A percentile compares a stretch with the other conserved stretches of the same genome.
phyloP scores from a whole-genome alignment of 1,284 basidiomycete genomes.

The Cystobasidium pallidum region DNA sequence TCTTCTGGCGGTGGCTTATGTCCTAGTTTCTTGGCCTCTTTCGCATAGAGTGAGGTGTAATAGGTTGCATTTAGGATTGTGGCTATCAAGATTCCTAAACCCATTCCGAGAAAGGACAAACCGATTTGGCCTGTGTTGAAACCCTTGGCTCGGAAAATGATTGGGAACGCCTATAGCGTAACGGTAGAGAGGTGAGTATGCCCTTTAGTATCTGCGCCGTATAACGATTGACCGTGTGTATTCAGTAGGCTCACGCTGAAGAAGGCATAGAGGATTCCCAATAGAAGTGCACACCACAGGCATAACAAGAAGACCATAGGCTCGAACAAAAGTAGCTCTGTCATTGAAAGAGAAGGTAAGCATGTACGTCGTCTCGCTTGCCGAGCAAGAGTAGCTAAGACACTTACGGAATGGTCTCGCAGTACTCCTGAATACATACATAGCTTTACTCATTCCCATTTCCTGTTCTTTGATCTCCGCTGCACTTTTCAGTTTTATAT shows the following conservation, averaged over 20 bases:
- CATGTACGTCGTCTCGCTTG: too few species aligned
- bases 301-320: constrained; percentile 74
- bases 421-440: constrained; percentile 33
- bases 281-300: constrained; percentile 66
- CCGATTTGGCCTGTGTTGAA: constrained; percentile 66
- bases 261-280: constrained; percentile 74
- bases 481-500: constrained; percentile 63
- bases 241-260: constrained; percentile 60
- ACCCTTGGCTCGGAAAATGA: constrained; percentile 66
- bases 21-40: constrained; percentile 55
- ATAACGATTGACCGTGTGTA: constrained; percentile 62
- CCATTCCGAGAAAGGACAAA: constrained; percentile 71
- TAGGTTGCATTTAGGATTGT: constrained; percentile 66
- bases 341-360: not conserved
- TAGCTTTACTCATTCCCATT: constrained; percentile 21
- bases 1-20: constrained; percentile 68
- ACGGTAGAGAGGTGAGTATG: not conserved
- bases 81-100: constrained; percentile 66
- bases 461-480: constrained; percentile 55
- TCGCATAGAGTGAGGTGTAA: constrained; percentile 58
- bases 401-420: constrained; percentile 33
- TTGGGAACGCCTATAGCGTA: constrained; percentile 64
- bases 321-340: constrained; percentile 69
- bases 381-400: too few species aligned
- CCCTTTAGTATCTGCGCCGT: not conserved